Base-by-base conservation (phyloP, 2,329 filamentous ascomycete genomes). In the Alternaria panax region DNA sequence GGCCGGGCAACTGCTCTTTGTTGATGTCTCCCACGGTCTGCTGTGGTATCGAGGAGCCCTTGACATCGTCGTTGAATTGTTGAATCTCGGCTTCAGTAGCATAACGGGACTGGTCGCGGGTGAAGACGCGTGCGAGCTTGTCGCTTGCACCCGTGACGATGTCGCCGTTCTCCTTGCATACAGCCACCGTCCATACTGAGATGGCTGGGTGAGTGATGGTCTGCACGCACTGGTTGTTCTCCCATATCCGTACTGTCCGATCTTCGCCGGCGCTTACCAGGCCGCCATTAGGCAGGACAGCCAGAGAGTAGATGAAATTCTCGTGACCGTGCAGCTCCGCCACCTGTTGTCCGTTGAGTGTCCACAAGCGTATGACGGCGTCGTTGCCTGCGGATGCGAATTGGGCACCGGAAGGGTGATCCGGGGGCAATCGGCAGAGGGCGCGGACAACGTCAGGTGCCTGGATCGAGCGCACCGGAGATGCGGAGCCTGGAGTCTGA, bases 181-280 rank as follows among this genome's bases (percentile, higher is more conserved):
- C 91, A n/a, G 93, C 91, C 18, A 99, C 92, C 14, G 88, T 85
- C 95, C 95, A 99, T 5, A 99, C 93, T 0, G 94, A 98, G 55
- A 98, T 96, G 9, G 95, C 95, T 11, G 95, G 95, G 72, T 97
- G 93, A 1, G 94, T 97, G 65, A 99, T 98, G 38, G 94, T 97
- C 78, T 99, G 95, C 45, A 97, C 81, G 75, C 94, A 98, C 57
- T 93, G 85, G 14, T 83, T 86, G 43, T 90, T 91, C 67, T 86
- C 89, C 95, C 96, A 99, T 74, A 99, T 83, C 52, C 92, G 87
- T 32, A 96, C 87, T 0, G 95, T 97, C n/a, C 95, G 87, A 79
- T 99, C 95, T 78, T 99, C 95, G 18, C 93, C 93, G 2, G 92
- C 88, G 77, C 94, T 98, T 48, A 96, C 90, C 28, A 99, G 83